Percentiles rank a stretch among this genome's conserved stretches.
Conservation (phyloP, 1,139 yeast species). For the Hyphopichia khmerensis region DNA sequence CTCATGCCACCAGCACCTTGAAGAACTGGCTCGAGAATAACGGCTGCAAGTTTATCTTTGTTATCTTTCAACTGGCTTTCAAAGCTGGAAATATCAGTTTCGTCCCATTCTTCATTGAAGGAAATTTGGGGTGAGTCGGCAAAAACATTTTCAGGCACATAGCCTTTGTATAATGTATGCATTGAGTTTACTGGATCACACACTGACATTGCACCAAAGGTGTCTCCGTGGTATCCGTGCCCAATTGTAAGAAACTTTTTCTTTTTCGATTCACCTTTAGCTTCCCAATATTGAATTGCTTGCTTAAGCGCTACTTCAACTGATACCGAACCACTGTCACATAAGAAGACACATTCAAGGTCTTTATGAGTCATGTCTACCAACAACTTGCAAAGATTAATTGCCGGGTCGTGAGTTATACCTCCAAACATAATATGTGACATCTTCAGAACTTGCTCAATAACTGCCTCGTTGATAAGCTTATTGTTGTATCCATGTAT, state of each 20-base stretch:
- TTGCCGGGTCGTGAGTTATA: slow-evolving; percentile 26
- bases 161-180: slow-evolving; percentile 24
- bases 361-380: slow-evolving; percentile 17
- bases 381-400: slow-evolving; percentile 16
- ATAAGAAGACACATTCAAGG: slow-evolving; percentile 23
- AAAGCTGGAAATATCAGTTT: slow-evolving; percentile 17
- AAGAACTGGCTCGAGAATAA: slow-evolving; percentile 29
- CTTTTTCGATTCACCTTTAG: slow-evolving; percentile 9
- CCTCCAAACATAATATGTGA: slow-evolving; percentile 34
- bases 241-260: slow-evolving; percentile 18
- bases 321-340: slow-evolving; percentile 15
- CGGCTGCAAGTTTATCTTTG: slow-evolving; percentile 26
- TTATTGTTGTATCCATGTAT: slow-evolving; percentile 28
- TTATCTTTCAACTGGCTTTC: slow-evolving; percentile 17
- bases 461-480: slow-evolving; percentile 21
- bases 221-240: slow-evolving; percentile 25
- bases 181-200: slow-evolving; percentile 24
- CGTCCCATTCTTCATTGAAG: slow-evolving; percentile 6
- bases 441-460: slow-evolving; percentile 16
- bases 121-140: slow-evolving; percentile 19
- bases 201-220: slow-evolving; percentile 26
- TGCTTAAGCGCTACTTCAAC: slow-evolving; percentile 10
- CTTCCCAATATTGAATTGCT: slow-evolving; percentile 12
- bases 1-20: slow-evolving; percentile 37
- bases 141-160: slow-evolving; percentile 22